A percentile compares a stretch with the other conserved stretches of the same genome.
These are phyloP conservation scores for Zasmidium citrigriseum DNA, from an alignment of 2,329 filamentous ascomycete species.

Conservation along the genomic window DNA sequence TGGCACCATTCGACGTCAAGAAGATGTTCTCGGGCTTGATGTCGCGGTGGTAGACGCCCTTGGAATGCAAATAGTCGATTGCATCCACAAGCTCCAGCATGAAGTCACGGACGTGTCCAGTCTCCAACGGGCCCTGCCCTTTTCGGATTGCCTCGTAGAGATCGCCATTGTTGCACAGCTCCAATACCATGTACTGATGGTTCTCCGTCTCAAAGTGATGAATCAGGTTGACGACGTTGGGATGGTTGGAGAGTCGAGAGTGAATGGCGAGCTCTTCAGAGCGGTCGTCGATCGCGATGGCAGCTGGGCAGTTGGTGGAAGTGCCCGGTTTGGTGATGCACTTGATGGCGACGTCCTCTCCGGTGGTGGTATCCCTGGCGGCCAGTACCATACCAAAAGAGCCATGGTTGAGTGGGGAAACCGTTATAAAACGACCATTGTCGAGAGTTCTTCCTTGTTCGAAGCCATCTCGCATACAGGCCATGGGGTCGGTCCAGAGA, in stretches of 20 bases:
- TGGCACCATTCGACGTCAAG: constrained; percentile 76
- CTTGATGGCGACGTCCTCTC: constrained; percentile 88
- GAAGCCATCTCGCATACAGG: constrained; percentile 84
- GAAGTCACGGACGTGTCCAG: constrained; percentile 93
- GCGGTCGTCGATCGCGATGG: constrained; percentile 76
- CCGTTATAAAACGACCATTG: constrained; percentile 79
- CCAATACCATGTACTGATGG: constrained; percentile 88
- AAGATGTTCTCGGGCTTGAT: constrained; percentile 99
- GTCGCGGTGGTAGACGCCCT: constrained; percentile 92
- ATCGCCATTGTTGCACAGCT: constrained; percentile 94
- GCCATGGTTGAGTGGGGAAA: constrained; percentile 95
- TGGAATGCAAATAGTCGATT: constrained; percentile 85
- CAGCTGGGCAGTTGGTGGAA: constrained; percentile 57
- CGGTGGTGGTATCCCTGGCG: constrained; percentile 76
- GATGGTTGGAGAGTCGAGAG: constrained; percentile 73
- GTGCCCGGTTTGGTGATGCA: constrained; percentile 83
- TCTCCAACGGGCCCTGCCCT: constrained; percentile 85
- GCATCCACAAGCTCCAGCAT: constrained; percentile 93
- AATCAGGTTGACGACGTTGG: constrained; percentile 91
- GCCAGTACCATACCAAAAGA: constrained; percentile 99
- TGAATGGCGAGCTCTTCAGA: constrained; percentile 82
- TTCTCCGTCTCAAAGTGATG: constrained; percentile 89
- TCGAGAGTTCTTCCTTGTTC: constrained; percentile 76
- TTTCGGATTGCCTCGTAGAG: constrained; percentile 95
- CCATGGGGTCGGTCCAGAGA: constrained; percentile 55